Percentiles rank a stretch among this genome's conserved stretches.
phyloP scores from a whole-genome alignment of 2,329 filamentous ascomycete genomes.

The Colletotrichum neosansevieriae region DNA sequence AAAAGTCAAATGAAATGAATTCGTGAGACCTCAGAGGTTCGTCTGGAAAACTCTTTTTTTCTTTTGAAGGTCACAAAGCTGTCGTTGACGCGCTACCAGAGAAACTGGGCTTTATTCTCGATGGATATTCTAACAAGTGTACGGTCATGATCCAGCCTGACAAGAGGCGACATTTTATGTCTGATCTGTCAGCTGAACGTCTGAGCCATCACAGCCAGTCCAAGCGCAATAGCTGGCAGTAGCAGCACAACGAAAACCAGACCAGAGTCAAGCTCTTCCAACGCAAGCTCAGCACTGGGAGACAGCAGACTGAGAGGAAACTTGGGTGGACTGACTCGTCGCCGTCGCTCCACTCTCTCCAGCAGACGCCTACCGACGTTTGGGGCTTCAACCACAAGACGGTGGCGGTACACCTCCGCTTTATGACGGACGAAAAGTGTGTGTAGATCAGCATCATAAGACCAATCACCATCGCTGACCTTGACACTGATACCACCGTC shows the following conservation, averaged over 20 bases:
- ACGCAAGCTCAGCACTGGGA: slow-evolving; percentile 20
- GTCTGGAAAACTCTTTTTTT: no score
- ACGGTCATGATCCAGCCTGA: accelerated
- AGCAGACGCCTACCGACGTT: slow-evolving; percentile 43
- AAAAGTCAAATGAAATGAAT: no score
- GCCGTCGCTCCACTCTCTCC: slow-evolving; percentile 34
- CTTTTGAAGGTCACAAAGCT: no score
- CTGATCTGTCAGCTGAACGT: background rate
- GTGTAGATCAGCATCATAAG: slow-evolving; percentile 45
- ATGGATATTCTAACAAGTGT: background rate
- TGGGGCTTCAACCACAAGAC: slow-evolving; percentile 45
- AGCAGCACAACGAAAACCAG: slow-evolving; percentile 16
- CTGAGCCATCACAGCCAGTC: slow-evolving; percentile 10
- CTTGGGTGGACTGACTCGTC: slow-evolving; percentile 21
- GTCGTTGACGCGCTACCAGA: no score
- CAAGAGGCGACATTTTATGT: background rate
- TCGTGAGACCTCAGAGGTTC: no score
- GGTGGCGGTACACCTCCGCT: slow-evolving; percentile 33
- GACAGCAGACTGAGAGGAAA: slow-evolving; percentile 32
- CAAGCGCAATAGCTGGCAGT: slow-evolving; percentile 11
- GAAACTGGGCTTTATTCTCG: background rate
- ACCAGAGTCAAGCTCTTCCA: slow-evolving; percentile 28
- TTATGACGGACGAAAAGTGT: slow-evolving; percentile 47
- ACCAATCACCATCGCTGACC: slow-evolving; percentile 49
- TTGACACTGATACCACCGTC: slow-evolving; percentile 45